Evolutionary conservation across 192 early-diverging fungal genomes (phyloP), one percentile per base, ranked within the genome.

Genomic region (Coemansia sp.): DNA sequence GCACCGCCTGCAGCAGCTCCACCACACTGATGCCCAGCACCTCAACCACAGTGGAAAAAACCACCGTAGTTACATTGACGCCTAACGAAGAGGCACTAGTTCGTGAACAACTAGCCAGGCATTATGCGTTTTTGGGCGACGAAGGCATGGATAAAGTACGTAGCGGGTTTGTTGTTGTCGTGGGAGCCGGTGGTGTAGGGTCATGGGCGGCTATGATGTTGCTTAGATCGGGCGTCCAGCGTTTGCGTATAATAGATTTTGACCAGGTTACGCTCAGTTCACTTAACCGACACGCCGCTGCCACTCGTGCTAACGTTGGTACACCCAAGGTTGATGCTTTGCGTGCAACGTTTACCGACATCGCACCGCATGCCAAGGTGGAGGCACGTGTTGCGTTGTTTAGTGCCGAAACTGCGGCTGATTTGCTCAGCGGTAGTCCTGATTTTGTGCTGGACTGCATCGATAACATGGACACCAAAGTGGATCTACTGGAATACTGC

Each of bases 161-260:
- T 16, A 71, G 84, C 17, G 87, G 94, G 8, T 95, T 94, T 79
- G 95, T 99, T 2, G 78, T 99, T 60, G 92, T 99, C 34, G 95
- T 99, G 12, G 97, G 97, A 36, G 87, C 92, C 5, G 97, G 97
- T 17, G 97, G 97, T 6, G 97, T 99, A 4, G 96, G 95, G 40
- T 90, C 89, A 49, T 89, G 89, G 87, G 87, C 94, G 30, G 94
- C 96, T 5, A 82, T 93, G 45, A 94, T 99, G 94, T 84, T 99
- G 12, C 64, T 94, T 58, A 85, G 96, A 50, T 89, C 92, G 16
- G 97, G 96, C 22, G 91, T 97, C 1, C 88, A 89, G 63, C 84
- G 84, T 30, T 80, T 99, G 36, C 87, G 96, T 18, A 73, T 99
- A 33, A 94, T 99, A 57, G 97, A 99, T 62, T 99, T 99, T 82